A percentile compares a stretch with the other conserved stretches of the same genome.
Conservation (phyloP, 106 monocot genomes). For the Vanilla planifolia region DNA sequence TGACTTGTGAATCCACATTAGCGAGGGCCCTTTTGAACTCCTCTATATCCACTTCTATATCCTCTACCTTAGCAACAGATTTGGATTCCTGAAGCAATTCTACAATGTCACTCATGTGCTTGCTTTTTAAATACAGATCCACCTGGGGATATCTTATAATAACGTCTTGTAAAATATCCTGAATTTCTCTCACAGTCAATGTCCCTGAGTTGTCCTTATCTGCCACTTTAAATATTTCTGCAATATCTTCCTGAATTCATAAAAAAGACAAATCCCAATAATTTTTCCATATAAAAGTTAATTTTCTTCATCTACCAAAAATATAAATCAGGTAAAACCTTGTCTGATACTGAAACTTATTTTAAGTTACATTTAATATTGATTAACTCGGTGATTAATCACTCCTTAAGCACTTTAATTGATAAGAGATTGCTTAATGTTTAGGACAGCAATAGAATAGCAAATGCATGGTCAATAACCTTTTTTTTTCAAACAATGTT, state of each 20-base stretch:
- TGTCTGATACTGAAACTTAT: no score
- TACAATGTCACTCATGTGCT: slow-evolving; percentile 34
- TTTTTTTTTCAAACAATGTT: no score
- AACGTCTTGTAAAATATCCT: slow-evolving; percentile 53
- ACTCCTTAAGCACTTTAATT: no score
- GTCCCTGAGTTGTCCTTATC: slow-evolving; percentile 65
- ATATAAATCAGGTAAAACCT: no score
- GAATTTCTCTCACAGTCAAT: slow-evolving; percentile 55
- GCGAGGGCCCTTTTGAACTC: slow-evolving; percentile 50
- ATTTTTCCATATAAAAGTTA: no score
- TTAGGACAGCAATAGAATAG: no score
- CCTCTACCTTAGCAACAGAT: slow-evolving; percentile 30
- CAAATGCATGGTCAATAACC: no score
- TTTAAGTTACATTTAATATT: no score
- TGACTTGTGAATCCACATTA: slow-evolving; percentile 46
- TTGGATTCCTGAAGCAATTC: slow-evolving; percentile 35
- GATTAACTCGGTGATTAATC: no score
- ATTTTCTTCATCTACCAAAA: no score
- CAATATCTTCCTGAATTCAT: slow-evolving; percentile 42
- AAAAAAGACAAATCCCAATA: neutral
- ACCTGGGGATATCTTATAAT: slow-evolving; percentile 38
- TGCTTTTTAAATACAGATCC: slow-evolving; percentile 44
- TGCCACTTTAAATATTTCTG: slow-evolving; percentile 49
- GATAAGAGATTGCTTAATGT: no score
- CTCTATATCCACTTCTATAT: slow-evolving; percentile 45